A percentile compares a stretch with the other conserved stretches of the same genome.
Conservation (phyloP, 1,139 yeast genomes). For the Yarrowia galli region DNA sequence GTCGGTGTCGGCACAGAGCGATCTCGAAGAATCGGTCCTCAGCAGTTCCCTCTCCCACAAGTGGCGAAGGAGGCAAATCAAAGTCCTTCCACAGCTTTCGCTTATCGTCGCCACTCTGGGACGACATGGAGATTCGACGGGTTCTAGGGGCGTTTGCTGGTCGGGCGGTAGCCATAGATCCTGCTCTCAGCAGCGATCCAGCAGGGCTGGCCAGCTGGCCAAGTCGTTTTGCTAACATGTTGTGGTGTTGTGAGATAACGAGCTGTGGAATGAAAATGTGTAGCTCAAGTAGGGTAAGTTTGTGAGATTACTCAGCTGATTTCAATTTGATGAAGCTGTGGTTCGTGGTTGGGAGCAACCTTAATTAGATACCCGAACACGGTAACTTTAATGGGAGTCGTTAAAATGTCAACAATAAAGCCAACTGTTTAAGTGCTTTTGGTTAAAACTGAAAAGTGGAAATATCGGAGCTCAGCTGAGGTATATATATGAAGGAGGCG, state of each 20-base stretch:
- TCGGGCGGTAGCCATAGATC: slow-evolving; percentile 24
- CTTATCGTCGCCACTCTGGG: slow-evolving; percentile 31
- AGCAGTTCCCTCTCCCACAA: slow-evolving; percentile 22
- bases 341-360: slow-evolving; percentile 32
- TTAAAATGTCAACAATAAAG: no score
- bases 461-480: background rate
- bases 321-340: background rate
- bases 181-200: slow-evolving; percentile 38
- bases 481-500: background rate
- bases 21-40: slow-evolving; percentile 36
- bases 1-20: slow-evolving; percentile 36
- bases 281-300: slow-evolving; percentile 28
- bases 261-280: slow-evolving; percentile 31
- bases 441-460: background rate
- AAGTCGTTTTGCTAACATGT: slow-evolving; percentile 37
- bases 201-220: slow-evolving; percentile 38
- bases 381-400: background rate
- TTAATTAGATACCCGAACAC: background rate
- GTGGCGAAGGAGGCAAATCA: slow-evolving; percentile 38
- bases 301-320: slow-evolving; percentile 26
- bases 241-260: slow-evolving; percentile 34
- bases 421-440: background rate
- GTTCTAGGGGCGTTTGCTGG: slow-evolving; percentile 30
- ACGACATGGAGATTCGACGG: slow-evolving; percentile 38
- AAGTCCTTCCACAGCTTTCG: slow-evolving; percentile 35